Conservation (phyloP, 1,284 basidiomycete genomes). For the Ustilago esculenta region DNA sequence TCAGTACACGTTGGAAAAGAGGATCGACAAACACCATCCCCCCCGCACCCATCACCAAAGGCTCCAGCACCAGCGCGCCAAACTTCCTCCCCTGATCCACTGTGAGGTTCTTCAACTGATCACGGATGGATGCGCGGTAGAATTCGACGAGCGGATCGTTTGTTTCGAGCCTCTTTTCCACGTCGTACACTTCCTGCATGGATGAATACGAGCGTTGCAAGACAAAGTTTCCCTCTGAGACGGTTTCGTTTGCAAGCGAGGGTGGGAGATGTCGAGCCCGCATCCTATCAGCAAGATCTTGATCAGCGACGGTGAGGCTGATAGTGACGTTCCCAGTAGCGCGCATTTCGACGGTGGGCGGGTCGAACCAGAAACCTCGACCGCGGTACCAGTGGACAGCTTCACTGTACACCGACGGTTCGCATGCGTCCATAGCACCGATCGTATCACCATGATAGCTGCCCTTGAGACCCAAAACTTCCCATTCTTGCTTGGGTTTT, state of each 20-base stretch:
- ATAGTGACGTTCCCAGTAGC: constrained; percentile 47
- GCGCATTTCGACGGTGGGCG: constrained; percentile 78
- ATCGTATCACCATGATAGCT: constrained; percentile 99
- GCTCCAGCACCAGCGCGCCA: constrained; percentile 86
- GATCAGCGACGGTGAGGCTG: constrained; percentile 6
- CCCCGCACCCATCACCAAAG: constrained; percentile 91
- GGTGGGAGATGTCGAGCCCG: constrained; percentile 4
- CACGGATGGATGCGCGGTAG: constrained; percentile 76
- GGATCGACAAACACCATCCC: constrained; percentile 99
- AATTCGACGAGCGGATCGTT: constrained; percentile 71
- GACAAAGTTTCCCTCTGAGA: neutral
- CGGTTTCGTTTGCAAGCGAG: neutral
- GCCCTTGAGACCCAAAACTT: constrained; percentile 86
- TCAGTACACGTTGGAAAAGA: constrained; percentile 87
- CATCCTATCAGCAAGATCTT: constrained; percentile 15
- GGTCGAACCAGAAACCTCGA: constrained; percentile 91
- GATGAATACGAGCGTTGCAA: constrained; percentile 66
- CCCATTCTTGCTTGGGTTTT: constrained; percentile 70
- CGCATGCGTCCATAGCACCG: constrained; percentile 94
- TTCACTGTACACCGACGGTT: constrained; percentile 82
- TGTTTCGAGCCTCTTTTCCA: constrained; percentile 74
- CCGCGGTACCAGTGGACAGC: constrained; percentile 93
- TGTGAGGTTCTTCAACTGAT: constrained; percentile 72
- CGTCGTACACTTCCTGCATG: constrained; percentile 78
- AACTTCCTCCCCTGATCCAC: constrained; percentile 67